Base-by-base conservation (phyloP, 495 filamentous ascomycete genomes). In the Cercophora scortea region DNA sequence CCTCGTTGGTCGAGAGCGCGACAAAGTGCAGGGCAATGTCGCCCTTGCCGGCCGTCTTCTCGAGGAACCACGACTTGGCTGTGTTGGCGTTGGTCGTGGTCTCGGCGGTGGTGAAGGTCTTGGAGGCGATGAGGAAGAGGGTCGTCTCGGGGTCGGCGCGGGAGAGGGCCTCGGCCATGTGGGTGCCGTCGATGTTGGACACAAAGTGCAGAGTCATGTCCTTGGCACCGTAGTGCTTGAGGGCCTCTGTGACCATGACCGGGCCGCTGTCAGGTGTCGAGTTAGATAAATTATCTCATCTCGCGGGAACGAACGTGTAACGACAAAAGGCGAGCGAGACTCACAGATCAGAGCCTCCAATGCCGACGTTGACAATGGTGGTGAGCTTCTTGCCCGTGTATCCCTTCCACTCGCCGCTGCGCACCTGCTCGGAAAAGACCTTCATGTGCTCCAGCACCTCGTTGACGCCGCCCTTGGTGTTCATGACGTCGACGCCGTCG, bases 1-100 rank as follows among this genome's bases (percentile, higher is more conserved):
- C 68, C 71, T 90, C 86, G 74, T 98, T 98, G 63, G 94, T 98
- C 34, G 94, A 97, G 47, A 98, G 84, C 44, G 94, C 94, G 38
- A 96, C 93, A 60, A 98, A 98, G 78, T 98, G 93, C 81, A 97
- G 97, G 54, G 93, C 89, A 59, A 98, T 93, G 33, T 94, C 87
- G 64, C 90, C 88, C 58, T 78, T 75, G 55, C 73, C 77, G 46
- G 82, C 89, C 12, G 79, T 79, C 77, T 95, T 79, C 63, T 78
- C 71, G 53, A 97, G 79, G 81, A 98, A 98, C 94, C 93, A 98
- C 48, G 76, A 65, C 83, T 98, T 98, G 36, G 93, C 93, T 40
- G 87, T 86, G 78, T 94, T 95, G 66, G 93, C 94, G 69, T 98
- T 98, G 49, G 93, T 96, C 38, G 76, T 85, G 45, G 93, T 98